Base-by-base conservation (phyloP, 2,329 filamentous ascomycete species). In the Byssochlamys sp. region DNA sequence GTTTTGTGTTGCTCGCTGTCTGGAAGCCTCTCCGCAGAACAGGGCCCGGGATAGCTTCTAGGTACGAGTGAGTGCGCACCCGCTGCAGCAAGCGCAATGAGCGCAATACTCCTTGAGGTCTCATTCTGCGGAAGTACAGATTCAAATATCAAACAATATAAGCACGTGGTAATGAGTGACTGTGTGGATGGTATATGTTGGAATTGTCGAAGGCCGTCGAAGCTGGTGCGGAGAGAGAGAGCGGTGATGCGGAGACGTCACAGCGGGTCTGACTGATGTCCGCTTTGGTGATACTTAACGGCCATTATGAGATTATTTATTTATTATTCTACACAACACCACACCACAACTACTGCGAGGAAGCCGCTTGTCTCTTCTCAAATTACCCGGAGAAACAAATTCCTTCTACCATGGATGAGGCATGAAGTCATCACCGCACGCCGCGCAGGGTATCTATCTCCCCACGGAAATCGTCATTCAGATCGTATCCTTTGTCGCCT, bases 401-500 rank as follows among this genome's bases (percentile, higher is more conserved):
- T 5, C 27, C 27, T 26, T 28, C 24, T 51, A 51, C 49, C 4
- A 51, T 51, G 49, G 49, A 26, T 2, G 49, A 26, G 49, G 25
- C 49, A 51, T 51, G 49, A 51, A 51, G 49, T 51, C 27, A 51
- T 3, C 27, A 51, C 27, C 49, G 49, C 25, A 28, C 52, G 28
- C 10, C 25, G 52, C 28, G 25, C 28, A 31, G 25, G 26, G 63
- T 53, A 61, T 66, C 27, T 75, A 80, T 62, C 75, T 84, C 2
- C 81, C 82, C 3, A 75, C 79, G 58, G 82, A 84, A 66, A 71
- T 84, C 27, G 61, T 84, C 52, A 67, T 80, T 24, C 70, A 79
- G 27, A 78, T 84, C 55, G 63, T 82, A 31, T 67, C 69, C 51
- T 75, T 76, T 61, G 60, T 81, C 52, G 67, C 69, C n/a, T 64